These are phyloP conservation scores for Crucihimalaya himalaica DNA, from an alignment of 345 rosid genomes.

Conservation along the genomic window DNA sequence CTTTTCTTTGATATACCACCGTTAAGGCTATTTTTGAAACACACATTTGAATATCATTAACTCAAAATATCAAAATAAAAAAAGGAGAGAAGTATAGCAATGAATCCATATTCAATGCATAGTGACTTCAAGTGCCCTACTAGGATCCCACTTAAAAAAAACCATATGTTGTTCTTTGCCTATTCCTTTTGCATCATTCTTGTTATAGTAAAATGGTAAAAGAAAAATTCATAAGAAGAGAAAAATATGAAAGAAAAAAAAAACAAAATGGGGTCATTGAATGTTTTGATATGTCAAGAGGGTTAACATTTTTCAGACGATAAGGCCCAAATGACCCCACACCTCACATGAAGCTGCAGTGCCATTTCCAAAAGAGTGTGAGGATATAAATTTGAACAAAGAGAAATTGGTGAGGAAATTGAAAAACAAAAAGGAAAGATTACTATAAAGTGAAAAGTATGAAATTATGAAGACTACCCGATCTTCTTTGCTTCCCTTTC, in stretches of 20 bases:
- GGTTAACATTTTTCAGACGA: constrained; percentile 15
- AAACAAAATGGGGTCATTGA: constrained; percentile 33
- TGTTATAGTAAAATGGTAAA: constrained; percentile 7
- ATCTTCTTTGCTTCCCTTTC: constrained; percentile 32
- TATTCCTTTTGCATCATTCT: constrained; percentile 31
- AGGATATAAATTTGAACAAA: neutral
- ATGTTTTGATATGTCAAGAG: constrained; percentile 18
- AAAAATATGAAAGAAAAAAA: constrained; percentile 1
- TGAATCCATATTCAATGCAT: neutral
- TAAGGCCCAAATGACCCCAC: constrained; percentile 37
- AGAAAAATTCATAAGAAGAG: neutral
- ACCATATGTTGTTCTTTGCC: neutral
- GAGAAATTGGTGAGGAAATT: constrained; percentile 1
- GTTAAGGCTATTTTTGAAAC: neutral
- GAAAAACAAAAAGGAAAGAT: neutral
- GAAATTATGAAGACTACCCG: constrained; percentile 30
- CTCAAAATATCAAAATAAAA: neutral
- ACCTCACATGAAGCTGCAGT: constrained; percentile 39
- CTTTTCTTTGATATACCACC: neutral
- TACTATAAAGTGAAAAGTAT: constrained; percentile 33
- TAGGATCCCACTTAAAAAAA: constrained; percentile 11
- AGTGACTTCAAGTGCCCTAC: constrained; percentile 16
- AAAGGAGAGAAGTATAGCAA: neutral
- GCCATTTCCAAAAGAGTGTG: constrained; percentile 21
- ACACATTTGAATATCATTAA: neutral